Percentiles rank a stretch among this genome's conserved stretches.
Evolutionary conservation across 2,329 filamentous ascomycete species (phyloP).

Genomic region (Ascochyta rabiei): DNA sequence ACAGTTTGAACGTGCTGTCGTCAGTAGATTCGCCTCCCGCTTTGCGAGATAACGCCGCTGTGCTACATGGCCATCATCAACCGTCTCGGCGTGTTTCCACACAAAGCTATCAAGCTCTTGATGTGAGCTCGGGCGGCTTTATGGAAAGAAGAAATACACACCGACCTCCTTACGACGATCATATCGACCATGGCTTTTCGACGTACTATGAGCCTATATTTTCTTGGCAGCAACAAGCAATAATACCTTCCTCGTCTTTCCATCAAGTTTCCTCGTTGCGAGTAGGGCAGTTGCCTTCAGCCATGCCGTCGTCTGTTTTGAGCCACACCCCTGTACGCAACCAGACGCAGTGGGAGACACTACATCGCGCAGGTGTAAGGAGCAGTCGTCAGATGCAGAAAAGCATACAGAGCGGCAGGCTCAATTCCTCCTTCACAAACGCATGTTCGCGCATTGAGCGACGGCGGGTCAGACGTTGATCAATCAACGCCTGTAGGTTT

Average conservation of each 20-base stretch:
- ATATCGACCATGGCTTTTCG: constrained; percentile 16
- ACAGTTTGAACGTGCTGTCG: constrained; percentile 43
- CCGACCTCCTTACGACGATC: constrained; percentile 5
- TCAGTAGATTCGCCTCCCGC: constrained; percentile 43
- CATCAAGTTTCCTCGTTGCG: constrained; percentile 13
- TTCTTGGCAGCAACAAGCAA: constrained; percentile 10
- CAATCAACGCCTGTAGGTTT: background rate
- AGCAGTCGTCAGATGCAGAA: constrained; percentile 26
- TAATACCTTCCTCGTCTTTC: constrained; percentile 11
- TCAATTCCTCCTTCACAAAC: background rate
- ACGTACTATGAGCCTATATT: constrained; percentile 2
- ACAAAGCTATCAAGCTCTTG: constrained; percentile 13
- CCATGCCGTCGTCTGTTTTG: constrained; percentile 24
- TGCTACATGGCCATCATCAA: constrained; percentile 1
- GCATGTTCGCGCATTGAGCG: constrained; percentile 19
- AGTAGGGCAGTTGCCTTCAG: constrained; percentile 20
- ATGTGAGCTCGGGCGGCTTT: constrained; percentile 22
- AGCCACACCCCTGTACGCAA: constrained; percentile 17
- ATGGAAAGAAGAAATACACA: constrained; percentile 16
- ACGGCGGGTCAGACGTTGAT: constrained; percentile 32
- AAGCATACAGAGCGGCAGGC: background rate
- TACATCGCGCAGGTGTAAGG: constrained; percentile 31
- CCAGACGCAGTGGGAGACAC: constrained; percentile 21
- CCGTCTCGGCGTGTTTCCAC: background rate
- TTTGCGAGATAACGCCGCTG: constrained; percentile 23